These are phyloP conservation scores for Hymenoscyphus fructigenus DNA, from an alignment of 2,329 filamentous ascomycete genomes.

Conservation along the genomic window DNA sequence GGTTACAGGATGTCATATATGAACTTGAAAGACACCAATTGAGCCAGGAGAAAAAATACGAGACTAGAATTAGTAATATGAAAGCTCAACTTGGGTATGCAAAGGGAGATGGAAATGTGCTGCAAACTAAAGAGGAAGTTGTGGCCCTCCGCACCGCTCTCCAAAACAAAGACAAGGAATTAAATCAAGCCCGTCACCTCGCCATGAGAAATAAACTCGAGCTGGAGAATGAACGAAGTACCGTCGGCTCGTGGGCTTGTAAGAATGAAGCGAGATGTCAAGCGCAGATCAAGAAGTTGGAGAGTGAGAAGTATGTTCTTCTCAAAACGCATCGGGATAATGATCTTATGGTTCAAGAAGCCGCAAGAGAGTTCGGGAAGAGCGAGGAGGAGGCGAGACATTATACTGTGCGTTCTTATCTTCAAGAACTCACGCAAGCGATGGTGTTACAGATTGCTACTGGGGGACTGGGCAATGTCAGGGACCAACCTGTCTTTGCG, in stretches of 20 bases:
- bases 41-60: not conserved
- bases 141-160: not conserved
- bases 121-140: constrained; percentile 1
- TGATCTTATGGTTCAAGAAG: constrained; percentile 14
- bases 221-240: constrained; percentile 6
- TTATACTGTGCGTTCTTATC: constrained; percentile 12
- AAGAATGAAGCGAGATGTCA: constrained; percentile 6
- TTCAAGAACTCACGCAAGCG: constrained; percentile 14
- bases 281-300: constrained; percentile 1
- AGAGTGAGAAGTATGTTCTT: constrained; percentile 5
- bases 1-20: not conserved
- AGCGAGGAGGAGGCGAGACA: constrained; percentile 9
- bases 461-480: constrained; percentile 3
- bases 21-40: not conserved
- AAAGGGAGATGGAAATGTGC: constrained; percentile 1
- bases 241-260: not conserved
- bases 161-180: not conserved
- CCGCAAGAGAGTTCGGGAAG: constrained; percentile 13
- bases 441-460: constrained; percentile 12
- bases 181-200: not conserved
- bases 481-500: not conserved
- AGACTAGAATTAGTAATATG: not conserved
- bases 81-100: constrained; percentile 9
- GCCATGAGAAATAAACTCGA: constrained; percentile 1
- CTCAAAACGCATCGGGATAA: constrained; percentile 8